Evolutionary conservation across 805 yeast species (phyloP).

Genomic region (Schwanniomyces occidentalis): DNA sequence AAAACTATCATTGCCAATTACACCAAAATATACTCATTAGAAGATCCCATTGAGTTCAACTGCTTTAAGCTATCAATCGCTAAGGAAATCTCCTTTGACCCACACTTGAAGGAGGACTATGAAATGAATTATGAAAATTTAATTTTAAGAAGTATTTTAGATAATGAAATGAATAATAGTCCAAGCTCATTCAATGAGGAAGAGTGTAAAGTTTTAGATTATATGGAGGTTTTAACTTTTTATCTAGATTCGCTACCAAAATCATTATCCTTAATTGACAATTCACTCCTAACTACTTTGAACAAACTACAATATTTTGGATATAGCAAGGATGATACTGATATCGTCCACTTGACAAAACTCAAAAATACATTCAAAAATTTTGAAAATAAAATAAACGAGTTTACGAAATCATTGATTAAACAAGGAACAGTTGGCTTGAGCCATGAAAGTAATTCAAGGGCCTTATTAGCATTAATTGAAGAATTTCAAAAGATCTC

Average conservation of each 20-base stretch:
- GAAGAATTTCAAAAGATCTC: constrained; percentile 1
- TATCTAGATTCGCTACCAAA: constrained; percentile 12
- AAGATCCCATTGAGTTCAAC: background rate
- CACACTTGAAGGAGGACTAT: constrained; percentile 10
- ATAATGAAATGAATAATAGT: constrained; percentile 12
- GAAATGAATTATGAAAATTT: constrained; percentile 15
- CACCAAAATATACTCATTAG: background rate
- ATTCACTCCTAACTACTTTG: constrained; percentile 1
- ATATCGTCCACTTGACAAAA: background rate
- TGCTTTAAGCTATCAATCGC: constrained; percentile 1
- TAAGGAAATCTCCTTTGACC: constrained; percentile 4
- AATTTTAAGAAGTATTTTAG: constrained; percentile 13
- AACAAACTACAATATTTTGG: background rate
- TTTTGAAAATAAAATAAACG: background rate
- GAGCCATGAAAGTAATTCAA: background rate
- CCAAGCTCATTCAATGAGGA: constrained; percentile 15
- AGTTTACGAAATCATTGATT: background rate
- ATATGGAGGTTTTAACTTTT: constrained; percentile 16
- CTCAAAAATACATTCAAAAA: background rate
- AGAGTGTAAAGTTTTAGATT: constrained; percentile 15
- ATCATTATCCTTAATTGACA: constrained; percentile 4
- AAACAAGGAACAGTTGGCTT: constrained; percentile 1
- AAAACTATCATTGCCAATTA: background rate
- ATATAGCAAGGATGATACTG: background rate
- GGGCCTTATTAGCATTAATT: background rate